A percentile compares a stretch with the other conserved stretches of the same genome.
These are phyloP conservation scores for Lachnellula occidentalis DNA, from an alignment of 2,329 filamentous ascomycete genomes.

Conservation along the genomic window DNA sequence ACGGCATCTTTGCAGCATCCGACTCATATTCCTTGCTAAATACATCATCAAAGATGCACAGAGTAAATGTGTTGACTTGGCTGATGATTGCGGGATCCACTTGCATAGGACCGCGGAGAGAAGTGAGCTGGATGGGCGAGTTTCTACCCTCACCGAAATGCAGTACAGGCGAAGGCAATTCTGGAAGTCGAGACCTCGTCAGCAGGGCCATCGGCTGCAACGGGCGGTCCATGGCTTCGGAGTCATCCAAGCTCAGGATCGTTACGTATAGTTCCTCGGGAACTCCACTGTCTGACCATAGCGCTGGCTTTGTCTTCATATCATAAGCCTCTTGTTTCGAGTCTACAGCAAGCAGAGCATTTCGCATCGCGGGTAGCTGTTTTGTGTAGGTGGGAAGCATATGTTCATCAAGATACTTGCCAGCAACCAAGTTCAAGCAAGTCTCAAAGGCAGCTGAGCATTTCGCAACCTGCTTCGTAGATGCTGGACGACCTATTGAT, in stretches of 20 bases:
- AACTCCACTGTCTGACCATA: conserved; percentile 55
- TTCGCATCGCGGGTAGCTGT: conserved; percentile 73
- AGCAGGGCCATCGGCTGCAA: conserved; percentile 65
- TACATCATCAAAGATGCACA: conserved; percentile 72
- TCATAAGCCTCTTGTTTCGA: conserved; percentile 70
- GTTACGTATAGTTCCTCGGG: conserved; percentile 56
- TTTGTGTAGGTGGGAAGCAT: conserved; percentile 70
- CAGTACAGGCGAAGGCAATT: conserved; percentile 62
- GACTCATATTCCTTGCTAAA: conserved; percentile 83
- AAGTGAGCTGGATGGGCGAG: conserved; percentile 50
- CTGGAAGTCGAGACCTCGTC: conserved; percentile 59
- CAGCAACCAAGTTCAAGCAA: conserved; percentile 63
- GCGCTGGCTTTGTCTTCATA: conserved; percentile 72
- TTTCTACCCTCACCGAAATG: conserved; percentile 61
- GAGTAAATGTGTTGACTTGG: conserved; percentile 64
- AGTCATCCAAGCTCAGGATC: conserved; percentile 52
- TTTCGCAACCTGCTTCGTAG: conserved; percentile 73
- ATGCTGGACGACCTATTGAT: conserved; percentile 55
- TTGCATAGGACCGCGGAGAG: conserved; percentile 39
- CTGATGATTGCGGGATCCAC: conserved; percentile 41
- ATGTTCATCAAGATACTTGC: conserved; percentile 64
- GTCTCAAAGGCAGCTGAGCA: conserved; percentile 84
- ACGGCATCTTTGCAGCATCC: conserved; percentile 61
- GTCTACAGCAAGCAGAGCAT: conserved; percentile 76
- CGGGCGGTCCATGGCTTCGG: conserved; percentile 49